These are phyloP conservation scores for Neopestalotiopsis rosae DNA, from an alignment of 2,329 filamentous ascomycete species.

Conservation along the genomic window DNA sequence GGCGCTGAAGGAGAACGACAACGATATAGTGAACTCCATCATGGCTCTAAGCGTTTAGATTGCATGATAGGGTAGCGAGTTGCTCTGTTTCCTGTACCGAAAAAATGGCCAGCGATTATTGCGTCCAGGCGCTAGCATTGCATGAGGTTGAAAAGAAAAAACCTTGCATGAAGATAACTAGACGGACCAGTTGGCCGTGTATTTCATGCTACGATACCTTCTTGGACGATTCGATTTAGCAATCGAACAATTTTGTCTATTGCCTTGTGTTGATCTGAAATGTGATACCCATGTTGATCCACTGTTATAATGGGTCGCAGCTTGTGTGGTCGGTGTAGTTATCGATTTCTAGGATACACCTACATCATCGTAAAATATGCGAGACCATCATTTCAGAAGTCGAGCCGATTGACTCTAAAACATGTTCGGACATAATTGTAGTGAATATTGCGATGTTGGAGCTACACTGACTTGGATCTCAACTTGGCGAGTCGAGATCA, in stretches of 20 bases:
- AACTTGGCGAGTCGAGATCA: slow-evolving; percentile 18
- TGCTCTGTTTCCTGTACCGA: neutral
- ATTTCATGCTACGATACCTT: slow-evolving; percentile 33
- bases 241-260: neutral
- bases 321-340: too few species aligned
- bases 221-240: slow-evolving; percentile 26
- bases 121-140: slow-evolving; percentile 24
- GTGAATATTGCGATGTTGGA: neutral
- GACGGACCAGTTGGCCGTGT: slow-evolving; percentile 31
- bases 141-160: slow-evolving; percentile 24
- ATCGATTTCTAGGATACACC: too few species aligned
- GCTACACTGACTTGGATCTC: neutral
- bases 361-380: too few species aligned
- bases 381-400: too few species aligned
- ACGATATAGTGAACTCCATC: slow-evolving; percentile 99
- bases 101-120: slow-evolving; percentile 11
- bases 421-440: too few species aligned
- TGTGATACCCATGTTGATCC: neutral
- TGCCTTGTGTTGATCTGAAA: neutral
- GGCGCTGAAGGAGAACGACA: slow-evolving; percentile 98
- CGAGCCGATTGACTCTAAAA: too few species aligned
- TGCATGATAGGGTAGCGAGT: neutral
- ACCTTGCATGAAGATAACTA: slow-evolving; percentile 24
- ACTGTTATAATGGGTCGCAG: too few species aligned
- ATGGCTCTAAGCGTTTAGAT: slow-evolving; percentile 89